Base-by-base conservation (phyloP, 345 rosid genomes). In the Abelmoschus esculentus region DNA sequence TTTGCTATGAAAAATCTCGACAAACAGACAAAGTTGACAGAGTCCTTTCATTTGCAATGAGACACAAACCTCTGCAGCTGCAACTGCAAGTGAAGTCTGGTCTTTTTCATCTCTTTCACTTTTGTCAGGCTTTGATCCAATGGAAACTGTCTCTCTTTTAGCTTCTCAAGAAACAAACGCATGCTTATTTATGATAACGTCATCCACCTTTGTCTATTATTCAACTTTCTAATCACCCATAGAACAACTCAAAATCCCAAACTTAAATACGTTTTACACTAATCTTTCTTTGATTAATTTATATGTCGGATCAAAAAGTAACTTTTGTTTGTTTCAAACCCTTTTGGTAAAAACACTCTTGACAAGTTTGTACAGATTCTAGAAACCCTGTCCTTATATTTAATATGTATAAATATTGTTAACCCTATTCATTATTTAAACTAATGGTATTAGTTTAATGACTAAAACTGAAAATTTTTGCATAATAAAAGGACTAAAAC, bases 11-110 rank as follows among this genome's bases (percentile, higher is more conserved):
- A 82, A 79, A 80, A 69, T 70, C 76, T 77, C 69, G 83, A 80
- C 86, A 85, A 80, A 64, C 49, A 79, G 86, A 85, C 84, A 85
- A 82, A 56, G 17, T 29, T 62, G 72, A 70, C 84, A 82, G 84
- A 52, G 6, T 15, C 79, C 71, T 70, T 77, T 75, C 81, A 40
- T 75, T 78, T 57, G 56, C 71, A 74, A 75, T 50, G 71, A 74
- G 75, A 78, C 72, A 76, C 66, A 49, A 74, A 49, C 61, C 72
- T 62, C 69, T 72, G 82, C 79, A 72, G 67, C 59, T 34, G 64
- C 78, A 73, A 14, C 15, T 47, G 52, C 17, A 49, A 49, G 54
- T 71, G 64, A 31, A 75, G 53, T 74, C 13, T 66, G 54, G n/a
- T 38, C 22, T n/a, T 52, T 47, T 52, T 31, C 36, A 70, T 53